Evolutionary conservation across 129 eudicot genomes (phyloP).

Genomic region (Arctium lappa): DNA sequence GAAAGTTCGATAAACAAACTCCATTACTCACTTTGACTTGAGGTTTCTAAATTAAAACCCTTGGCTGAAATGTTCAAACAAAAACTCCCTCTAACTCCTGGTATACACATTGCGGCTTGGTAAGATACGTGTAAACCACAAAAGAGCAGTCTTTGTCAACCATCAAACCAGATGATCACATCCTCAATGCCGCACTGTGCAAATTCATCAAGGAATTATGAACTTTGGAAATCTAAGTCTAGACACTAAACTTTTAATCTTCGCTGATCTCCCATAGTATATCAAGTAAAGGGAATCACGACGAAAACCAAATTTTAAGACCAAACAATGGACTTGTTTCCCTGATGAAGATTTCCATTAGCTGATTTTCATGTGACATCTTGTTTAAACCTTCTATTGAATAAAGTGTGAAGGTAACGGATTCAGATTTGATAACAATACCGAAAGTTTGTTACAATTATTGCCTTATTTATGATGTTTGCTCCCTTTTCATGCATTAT

Average conservation of each 20-base stretch:
- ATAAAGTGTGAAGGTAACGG: neutral
- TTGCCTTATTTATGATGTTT: neutral
- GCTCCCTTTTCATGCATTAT: neutral
- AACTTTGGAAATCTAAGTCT: neutral
- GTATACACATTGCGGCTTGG: neutral
- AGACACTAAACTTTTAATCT: neutral
- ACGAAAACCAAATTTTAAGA: neutral
- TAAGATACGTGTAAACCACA: neutral
- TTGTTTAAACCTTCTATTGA: neutral
- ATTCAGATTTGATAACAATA: neutral
- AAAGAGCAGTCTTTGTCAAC: neutral
- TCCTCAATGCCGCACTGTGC: neutral
- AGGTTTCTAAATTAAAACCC: neutral
- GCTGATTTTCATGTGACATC: neutral
- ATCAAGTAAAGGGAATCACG: neutral
- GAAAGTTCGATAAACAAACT: neutral
- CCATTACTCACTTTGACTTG: neutral
- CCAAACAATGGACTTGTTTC: neutral
- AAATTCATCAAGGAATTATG: no score
- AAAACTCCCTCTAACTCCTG: neutral
- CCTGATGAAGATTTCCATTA: neutral
- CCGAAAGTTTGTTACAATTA: neutral
- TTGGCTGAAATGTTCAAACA: neutral
- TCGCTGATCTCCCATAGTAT: neutral
- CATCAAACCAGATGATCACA: no score